Base-by-base conservation (phyloP, 2,329 filamentous ascomycete species). In the Curvularia lunata region DNA sequence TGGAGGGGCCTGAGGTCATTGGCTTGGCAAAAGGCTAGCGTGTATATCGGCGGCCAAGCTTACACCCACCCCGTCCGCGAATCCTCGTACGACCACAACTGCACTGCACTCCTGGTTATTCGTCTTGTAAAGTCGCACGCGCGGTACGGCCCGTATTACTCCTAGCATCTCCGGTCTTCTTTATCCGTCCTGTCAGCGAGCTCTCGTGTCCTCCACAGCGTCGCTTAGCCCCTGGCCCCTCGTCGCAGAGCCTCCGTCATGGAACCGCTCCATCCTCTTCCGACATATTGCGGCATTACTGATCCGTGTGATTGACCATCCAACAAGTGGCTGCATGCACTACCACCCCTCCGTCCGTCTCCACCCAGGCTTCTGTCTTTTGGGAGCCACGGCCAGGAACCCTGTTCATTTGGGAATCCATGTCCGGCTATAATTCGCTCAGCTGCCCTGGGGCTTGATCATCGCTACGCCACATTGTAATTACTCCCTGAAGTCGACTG, bases 1-100 rank as follows among this genome's bases (percentile, higher is more conserved):
- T 52, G 38, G 40, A 34, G 45, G 42, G 50, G 50, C 45, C 41
- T 61, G 62, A 65, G 61, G 63, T 65, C 63, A 63, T 63, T 27
- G 34, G 45, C 60, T 63, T 63, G 58, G 60, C 60, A 6, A 9
- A 21, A 23, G 32, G 18, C 21, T 51, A 55, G 40, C 40, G 41
- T 49, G 32, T 47, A 47, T 47, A 25, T 23, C 6, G 10, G 1
- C 18, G 18, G 18, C 38, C 18, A 41, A 41, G 19, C 18, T 41
- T 21, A 18, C 34, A 37, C 16, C 34, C 32, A 16, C 32, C 6
- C 16, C 34, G 16, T 37, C 6, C 16, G 16, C 34, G 13, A 6
- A 9, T 2, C 34, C 6, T 37, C 16, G 34, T 43, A 27, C 41
- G 13, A 43, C 41, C n/a, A 12, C 10, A 9, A 30, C 28, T 12